These are phyloP conservation scores for Penicillium ucsense DNA, from an alignment of 495 filamentous ascomycete species.

Conservation along the genomic window DNA sequence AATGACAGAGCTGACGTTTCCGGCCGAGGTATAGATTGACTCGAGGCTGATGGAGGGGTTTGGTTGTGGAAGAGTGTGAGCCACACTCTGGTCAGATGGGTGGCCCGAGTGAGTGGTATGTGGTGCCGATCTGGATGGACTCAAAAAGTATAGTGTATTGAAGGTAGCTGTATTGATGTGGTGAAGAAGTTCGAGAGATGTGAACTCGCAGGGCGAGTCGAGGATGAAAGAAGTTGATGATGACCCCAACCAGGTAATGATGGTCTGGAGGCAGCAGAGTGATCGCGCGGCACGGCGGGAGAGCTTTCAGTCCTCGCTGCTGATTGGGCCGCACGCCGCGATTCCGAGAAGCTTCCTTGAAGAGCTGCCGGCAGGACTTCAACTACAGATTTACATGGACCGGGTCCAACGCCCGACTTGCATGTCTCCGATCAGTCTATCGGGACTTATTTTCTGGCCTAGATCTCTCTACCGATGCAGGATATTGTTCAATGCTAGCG, in stretches of 20 bases:
- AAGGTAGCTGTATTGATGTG: too few relatives aligned
- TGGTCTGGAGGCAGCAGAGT: constrained; percentile 13
- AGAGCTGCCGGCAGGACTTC: neutral
- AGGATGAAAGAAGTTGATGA: neutral
- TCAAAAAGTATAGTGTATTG: too few relatives aligned
- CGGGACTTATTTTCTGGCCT: too few relatives aligned
- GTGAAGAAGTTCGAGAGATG: neutral
- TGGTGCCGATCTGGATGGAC: too few relatives aligned
- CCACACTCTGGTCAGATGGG: too few relatives aligned
- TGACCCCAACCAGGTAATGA: neutral
- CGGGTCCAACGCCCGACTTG: too few relatives aligned
- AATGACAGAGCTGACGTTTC: constrained; percentile 6
- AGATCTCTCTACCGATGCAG: too few relatives aligned
- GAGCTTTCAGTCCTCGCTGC: too few relatives aligned
- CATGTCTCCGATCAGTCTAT: too few relatives aligned
- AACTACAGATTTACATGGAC: too few relatives aligned
- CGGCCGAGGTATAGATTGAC: constrained; percentile 1
- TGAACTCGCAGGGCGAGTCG: neutral
- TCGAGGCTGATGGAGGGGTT: neutral
- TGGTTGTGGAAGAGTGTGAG: neutral
- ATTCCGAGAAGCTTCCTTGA: neutral
- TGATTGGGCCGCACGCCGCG: constrained; percentile 6
- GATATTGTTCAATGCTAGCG: too few relatives aligned
- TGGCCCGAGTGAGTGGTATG: too few relatives aligned
- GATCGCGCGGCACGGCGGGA: constrained; percentile 18